Conservation (phyloP, 2,329 filamentous ascomycete species). For the Rutstroemia sp. region DNA sequence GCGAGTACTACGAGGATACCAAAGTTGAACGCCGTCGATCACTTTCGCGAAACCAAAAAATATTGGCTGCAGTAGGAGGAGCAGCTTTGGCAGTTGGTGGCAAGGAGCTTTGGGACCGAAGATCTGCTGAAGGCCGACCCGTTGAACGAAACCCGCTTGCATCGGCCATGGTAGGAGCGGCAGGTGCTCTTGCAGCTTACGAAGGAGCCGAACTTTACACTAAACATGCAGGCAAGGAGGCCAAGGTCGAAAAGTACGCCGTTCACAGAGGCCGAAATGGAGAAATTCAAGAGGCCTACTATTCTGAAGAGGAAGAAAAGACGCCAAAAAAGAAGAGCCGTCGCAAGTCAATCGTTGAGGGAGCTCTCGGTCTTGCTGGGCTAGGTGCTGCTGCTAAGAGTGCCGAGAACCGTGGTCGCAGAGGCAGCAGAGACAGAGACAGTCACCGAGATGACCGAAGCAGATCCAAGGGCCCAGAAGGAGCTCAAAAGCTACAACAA, state of each 20-base stretch:
- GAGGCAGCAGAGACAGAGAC: slow-evolving; percentile 33
- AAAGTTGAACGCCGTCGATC: slow-evolving; percentile 51
- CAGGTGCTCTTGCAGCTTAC: slow-evolving; percentile 57
- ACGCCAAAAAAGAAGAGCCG: slow-evolving; percentile 43
- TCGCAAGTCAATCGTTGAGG: slow-evolving; percentile 58
- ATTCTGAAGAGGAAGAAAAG: slow-evolving; percentile 44
- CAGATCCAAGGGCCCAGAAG: slow-evolving; percentile 43
- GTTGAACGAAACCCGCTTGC: slow-evolving; percentile 50
- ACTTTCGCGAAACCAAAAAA: slow-evolving; percentile 57
- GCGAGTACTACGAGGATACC: slow-evolving; percentile 39
- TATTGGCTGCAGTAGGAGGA: slow-evolving; percentile 57
- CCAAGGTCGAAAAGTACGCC: slow-evolving; percentile 45
- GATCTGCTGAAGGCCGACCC: slow-evolving; percentile 41
- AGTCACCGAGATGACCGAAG: no score
- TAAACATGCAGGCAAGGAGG: slow-evolving; percentile 37
- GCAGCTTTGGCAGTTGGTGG: slow-evolving; percentile 57
- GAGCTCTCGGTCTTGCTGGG: slow-evolving; percentile 53
- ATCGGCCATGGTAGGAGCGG: slow-evolving; percentile 54
- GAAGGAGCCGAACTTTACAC: slow-evolving; percentile 56
- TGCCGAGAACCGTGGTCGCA: slow-evolving; percentile 30
- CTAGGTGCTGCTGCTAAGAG: slow-evolving; percentile 49
- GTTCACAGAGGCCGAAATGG: slow-evolving; percentile 49
- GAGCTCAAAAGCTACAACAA: slow-evolving; percentile 63
- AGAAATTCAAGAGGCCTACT: slow-evolving; percentile 46
- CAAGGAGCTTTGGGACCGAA: slow-evolving; percentile 59